phyloP scores from a whole-genome alignment of 1,139 yeast species.

The Candida sp. region DNA sequence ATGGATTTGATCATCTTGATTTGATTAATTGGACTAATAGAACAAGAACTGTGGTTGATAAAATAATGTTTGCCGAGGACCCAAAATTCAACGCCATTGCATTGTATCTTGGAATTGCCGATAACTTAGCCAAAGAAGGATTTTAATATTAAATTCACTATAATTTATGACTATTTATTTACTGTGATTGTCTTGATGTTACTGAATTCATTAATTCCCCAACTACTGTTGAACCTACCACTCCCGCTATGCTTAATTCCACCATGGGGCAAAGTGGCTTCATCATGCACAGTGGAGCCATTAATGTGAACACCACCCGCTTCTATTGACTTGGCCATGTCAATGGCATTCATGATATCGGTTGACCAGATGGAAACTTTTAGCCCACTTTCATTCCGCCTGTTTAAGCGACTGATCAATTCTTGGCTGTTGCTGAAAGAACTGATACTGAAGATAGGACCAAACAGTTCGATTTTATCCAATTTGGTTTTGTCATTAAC shows the following conservation, averaged over 20 bases:
- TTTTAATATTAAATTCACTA: slow-evolving; percentile 27
- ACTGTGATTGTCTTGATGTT: slow-evolving; percentile 36
- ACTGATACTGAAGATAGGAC: slow-evolving; percentile 42
- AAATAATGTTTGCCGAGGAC: slow-evolving; percentile 26
- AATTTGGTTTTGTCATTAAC: slow-evolving; percentile 32
- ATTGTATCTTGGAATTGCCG: slow-evolving; percentile 71
- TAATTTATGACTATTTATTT: slow-evolving; percentile 5
- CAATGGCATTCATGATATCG: slow-evolving; percentile 37
- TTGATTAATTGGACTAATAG: slow-evolving; percentile 77
- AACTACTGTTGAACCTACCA: slow-evolving; percentile 48
- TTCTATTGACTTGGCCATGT: slow-evolving; percentile 33
- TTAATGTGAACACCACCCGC: slow-evolving; percentile 54
- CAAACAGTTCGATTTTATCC: slow-evolving; percentile 39
- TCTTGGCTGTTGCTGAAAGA: slow-evolving; percentile 29
- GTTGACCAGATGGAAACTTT: slow-evolving; percentile 56
- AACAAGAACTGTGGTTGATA: slow-evolving; percentile 34
- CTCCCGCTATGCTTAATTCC: slow-evolving; percentile 50
- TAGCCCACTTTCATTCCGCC: slow-evolving; percentile 35
- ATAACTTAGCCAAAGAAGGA: slow-evolving; percentile 63
- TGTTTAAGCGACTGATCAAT: slow-evolving; percentile 26
- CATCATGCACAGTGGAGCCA: slow-evolving; percentile 46
- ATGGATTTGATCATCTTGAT: slow-evolving; percentile 81
- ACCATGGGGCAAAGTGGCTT: slow-evolving; percentile 53
- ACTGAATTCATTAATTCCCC: slow-evolving; percentile 49
- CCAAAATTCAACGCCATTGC: slow-evolving; percentile 69